Conservation (phyloP, 192 early-diverging fungal genomes). For the Funneliformis mosseae region DNA sequence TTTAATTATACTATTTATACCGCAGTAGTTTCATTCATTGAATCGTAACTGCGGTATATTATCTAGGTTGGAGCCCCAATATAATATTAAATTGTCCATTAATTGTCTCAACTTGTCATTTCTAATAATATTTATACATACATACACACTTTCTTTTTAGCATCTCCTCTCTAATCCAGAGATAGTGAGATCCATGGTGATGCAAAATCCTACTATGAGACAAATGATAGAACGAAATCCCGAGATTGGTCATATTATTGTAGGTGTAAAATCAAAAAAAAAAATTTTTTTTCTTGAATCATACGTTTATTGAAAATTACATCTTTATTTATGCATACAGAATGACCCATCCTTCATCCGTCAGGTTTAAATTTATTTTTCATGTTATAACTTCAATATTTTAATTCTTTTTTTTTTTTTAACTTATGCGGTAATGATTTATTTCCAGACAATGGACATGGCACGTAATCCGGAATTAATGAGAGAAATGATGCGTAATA, state of each 20-base stretch:
- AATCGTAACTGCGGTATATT: background rate
- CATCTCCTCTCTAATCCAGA: slow-evolving; percentile 53
- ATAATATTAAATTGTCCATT: background rate
- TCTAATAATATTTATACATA: slow-evolving; percentile 16
- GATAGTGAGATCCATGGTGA: slow-evolving; percentile 61
- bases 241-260: slow-evolving; percentile 62
- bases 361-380: slow-evolving; percentile 42
- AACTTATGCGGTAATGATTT: background rate
- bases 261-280: background rate
- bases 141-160: slow-evolving; percentile 24
- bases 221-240: slow-evolving; percentile 64
- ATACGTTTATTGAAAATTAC: background rate
- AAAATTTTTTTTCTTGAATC: background rate
- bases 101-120: background rate
- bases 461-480: slow-evolving; percentile 62
- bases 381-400: background rate
- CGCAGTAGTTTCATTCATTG: background rate
- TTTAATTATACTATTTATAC: background rate
- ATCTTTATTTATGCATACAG: background rate
- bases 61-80: background rate
- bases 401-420: background rate
- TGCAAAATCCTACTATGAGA: slow-evolving; percentile 62
- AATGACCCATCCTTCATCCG: slow-evolving; percentile 64
- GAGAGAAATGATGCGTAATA: slow-evolving; percentile 64
- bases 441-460: slow-evolving; percentile 47